phyloP scores from a whole-genome alignment of 257 asterid genomes.

The Solanum phureja region DNA sequence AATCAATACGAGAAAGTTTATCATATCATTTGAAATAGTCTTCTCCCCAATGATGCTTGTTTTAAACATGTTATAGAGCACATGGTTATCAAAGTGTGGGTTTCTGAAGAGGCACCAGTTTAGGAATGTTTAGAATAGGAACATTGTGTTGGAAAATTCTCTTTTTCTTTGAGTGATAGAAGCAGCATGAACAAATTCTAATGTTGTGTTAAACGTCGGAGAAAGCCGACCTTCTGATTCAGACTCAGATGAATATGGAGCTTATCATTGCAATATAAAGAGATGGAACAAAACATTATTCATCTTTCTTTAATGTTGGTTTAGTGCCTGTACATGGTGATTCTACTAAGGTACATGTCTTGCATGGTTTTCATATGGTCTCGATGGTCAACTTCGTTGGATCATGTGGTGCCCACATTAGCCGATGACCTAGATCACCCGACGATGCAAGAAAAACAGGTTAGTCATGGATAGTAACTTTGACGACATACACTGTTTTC shows the following conservation, averaged over 20 bases:
- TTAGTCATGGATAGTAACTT: not conserved
- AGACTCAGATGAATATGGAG: not conserved
- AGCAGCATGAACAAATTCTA: not conserved
- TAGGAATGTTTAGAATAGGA: not conserved
- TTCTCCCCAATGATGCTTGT: not conserved
- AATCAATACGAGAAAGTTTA: not conserved
- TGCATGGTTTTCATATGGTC: not conserved
- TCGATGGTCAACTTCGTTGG: not conserved
- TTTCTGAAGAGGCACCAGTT: not conserved
- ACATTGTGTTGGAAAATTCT: not conserved
- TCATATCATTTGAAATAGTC: not conserved
- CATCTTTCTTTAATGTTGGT: not conserved
- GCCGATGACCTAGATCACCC: not conserved
- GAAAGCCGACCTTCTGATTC: not conserved
- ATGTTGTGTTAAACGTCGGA: not conserved
- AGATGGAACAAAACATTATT: not conserved
- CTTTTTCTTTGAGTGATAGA: not conserved
- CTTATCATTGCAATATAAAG: not conserved
- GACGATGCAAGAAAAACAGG: not conserved
- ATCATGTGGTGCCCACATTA: not conserved
- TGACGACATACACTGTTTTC: too few relatives aligned
- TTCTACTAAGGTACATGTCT: not conserved
- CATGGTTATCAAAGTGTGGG: not conserved
- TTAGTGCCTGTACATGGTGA: not conserved
- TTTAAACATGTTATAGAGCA: not conserved